Evolutionary conservation across 306 rosid species (phyloP).

Genomic region (Corylus heterophylla): DNA sequence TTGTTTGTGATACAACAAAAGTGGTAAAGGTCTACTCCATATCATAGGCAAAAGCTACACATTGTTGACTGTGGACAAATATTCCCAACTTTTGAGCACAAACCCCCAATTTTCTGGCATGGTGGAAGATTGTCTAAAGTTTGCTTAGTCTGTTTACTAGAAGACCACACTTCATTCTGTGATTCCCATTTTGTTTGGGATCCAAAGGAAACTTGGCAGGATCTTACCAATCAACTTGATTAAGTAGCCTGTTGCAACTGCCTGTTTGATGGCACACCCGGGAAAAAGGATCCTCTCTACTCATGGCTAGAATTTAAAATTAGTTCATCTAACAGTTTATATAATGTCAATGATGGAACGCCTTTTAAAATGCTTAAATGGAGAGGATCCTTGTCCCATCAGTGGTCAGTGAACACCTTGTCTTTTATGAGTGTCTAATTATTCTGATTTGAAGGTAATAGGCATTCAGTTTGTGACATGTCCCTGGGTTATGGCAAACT

Average conservation of each 20-base stretch:
- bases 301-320: too few relatives aligned
- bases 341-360: too few relatives aligned
- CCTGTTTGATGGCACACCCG: neutral
- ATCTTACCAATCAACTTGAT: neutral
- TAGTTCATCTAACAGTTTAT: too few relatives aligned
- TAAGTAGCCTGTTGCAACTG: neutral
- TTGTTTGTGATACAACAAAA: constrained; percentile 86
- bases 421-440: neutral
- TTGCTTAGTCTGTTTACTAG: constrained; percentile 4
- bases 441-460: neutral
- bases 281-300: too few relatives aligned
- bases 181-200: neutral
- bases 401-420: neutral
- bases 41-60: constrained; percentile 40
- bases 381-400: too few relatives aligned
- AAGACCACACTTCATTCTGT: constrained; percentile 15
- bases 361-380: too few relatives aligned
- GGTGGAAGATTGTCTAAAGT: neutral
- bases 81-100: constrained; percentile 20
- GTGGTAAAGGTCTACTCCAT: constrained; percentile 75
- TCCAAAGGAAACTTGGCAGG: neutral
- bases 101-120: constrained; percentile 8
- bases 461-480: constrained; percentile 1
- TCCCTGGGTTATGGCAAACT: neutral
- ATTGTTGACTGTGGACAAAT: constrained; percentile 15